These are phyloP conservation scores for Perilla frutescens DNA, from an alignment of 257 asterid species.

Conservation along the genomic window DNA sequence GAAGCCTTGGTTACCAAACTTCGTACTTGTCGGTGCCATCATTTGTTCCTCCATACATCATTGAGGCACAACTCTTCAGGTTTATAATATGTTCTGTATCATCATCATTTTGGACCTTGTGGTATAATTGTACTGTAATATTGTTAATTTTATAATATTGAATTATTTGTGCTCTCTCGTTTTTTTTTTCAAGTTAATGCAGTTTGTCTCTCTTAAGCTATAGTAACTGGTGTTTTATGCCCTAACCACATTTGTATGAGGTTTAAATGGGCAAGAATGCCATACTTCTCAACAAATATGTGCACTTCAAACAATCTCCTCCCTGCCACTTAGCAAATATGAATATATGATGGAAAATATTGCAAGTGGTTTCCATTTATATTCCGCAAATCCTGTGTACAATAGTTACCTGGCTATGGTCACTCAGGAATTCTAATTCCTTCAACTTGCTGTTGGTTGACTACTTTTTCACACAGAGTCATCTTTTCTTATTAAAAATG, in stretches of 20 bases:
- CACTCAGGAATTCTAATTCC: background rate
- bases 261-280: constrained; percentile 12
- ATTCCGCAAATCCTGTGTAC: background rate
- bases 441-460: background rate
- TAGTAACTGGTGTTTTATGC: background rate
- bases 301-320: constrained; percentile 3
- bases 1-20: constrained; percentile 94
- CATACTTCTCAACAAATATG: background rate
- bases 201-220: background rate
- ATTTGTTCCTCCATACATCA: constrained; percentile 83
- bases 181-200: constrained; percentile 19
- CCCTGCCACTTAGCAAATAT: background rate
- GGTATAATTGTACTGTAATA: constrained; percentile 11
- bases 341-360: background rate
- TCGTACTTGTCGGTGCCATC: constrained; percentile 87
- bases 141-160: background rate
- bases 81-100: constrained; percentile 39
- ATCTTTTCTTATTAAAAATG: constrained; percentile 5
- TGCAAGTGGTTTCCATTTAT: constrained; percentile 6
- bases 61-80: constrained; percentile 87
- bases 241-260: background rate
- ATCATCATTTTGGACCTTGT: constrained; percentile 1
- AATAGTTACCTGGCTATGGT: background rate
- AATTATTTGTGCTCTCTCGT: background rate
- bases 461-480: background rate